Conservation (phyloP, 495 filamentous ascomycete genomes). For the Saxispiralis lemnorum region DNA sequence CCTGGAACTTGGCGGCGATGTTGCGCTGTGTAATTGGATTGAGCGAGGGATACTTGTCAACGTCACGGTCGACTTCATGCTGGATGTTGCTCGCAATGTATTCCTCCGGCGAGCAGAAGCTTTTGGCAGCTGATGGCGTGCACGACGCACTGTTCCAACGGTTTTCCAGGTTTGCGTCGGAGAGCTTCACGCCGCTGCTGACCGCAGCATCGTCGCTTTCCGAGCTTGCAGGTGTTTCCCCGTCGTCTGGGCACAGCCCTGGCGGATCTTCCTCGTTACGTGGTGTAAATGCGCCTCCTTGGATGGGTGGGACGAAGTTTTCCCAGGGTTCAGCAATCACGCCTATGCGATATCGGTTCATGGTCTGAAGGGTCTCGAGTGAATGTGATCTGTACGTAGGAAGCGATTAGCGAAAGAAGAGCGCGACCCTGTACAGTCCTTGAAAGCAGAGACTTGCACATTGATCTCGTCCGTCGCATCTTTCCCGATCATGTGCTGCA, state of each 20-base stretch:
- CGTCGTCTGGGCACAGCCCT: not conserved
- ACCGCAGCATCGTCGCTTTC: too few species aligned
- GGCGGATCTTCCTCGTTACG: not conserved
- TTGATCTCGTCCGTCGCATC: conserved; percentile 37
- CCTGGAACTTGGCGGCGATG: conserved; percentile 28
- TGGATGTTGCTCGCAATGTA: conserved; percentile 20
- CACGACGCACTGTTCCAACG: not conserved
- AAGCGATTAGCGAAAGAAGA: not conserved
- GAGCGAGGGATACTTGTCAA: conserved; percentile 26
- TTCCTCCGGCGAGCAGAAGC: conserved; percentile 2
- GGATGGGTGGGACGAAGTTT: conserved; percentile 76
- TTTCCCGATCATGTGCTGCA: conserved; percentile 34
- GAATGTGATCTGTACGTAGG: conserved; percentile 3
- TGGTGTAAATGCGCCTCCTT: conserved; percentile 2
- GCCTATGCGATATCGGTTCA: conserved; percentile 36
- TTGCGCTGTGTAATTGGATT: conserved; percentile 26
- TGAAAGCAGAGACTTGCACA: conserved; percentile 19
- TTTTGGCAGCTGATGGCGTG: conserved; percentile 4
- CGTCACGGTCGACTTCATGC: conserved; percentile 24
- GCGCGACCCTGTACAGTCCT: not conserved
- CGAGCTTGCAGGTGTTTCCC: not conserved
- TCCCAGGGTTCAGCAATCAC: conserved; percentile 63
- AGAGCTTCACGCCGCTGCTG: too few species aligned
- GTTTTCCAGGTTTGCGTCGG: not conserved
- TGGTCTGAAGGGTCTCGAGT: not conserved